Conservation (phyloP, 1,284 basidiomycete species). For the Heterobasidion annosum region DNA sequence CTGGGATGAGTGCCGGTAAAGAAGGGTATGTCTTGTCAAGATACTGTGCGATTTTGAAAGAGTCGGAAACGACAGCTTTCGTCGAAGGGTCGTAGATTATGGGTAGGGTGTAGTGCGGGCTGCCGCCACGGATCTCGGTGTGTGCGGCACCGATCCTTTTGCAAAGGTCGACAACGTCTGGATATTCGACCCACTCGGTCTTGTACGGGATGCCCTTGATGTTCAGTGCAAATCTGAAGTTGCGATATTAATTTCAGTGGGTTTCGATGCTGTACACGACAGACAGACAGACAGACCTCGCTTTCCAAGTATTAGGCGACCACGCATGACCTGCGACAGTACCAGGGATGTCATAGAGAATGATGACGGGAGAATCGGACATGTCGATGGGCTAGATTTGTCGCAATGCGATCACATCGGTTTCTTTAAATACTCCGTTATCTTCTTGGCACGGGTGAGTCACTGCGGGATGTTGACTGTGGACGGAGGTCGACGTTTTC, state of each 20-base stretch:
- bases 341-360: slow-evolving; percentile 18
- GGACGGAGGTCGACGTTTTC: too few relatives aligned
- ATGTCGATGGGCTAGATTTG: too few relatives aligned
- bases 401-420: too few relatives aligned
- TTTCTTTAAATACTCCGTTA: too few relatives aligned
- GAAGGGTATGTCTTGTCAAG: slow-evolving; percentile 24
- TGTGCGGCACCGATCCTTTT: slow-evolving; percentile 19
- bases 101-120: slow-evolving; percentile 15
- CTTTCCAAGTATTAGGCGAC: slow-evolving; percentile 17
- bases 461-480: too few relatives aligned
- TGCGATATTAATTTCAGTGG: neutral
- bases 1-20: slow-evolving; percentile 15
- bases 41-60: slow-evolving; percentile 20
- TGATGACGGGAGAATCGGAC: neutral
- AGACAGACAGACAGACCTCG: slow-evolving; percentile 12
- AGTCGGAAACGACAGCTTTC: slow-evolving; percentile 20
- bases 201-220: slow-evolving; percentile 24
- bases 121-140: slow-evolving; percentile 14
- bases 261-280: neutral
- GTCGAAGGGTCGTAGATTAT: slow-evolving; percentile 17
- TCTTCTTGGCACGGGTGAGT: too few relatives aligned
- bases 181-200: slow-evolving; percentile 27
- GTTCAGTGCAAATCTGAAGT: slow-evolving; percentile 20
- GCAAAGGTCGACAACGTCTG: slow-evolving; percentile 21
- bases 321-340: slow-evolving; percentile 6